These are phyloP conservation scores for Sherardia arvensis DNA, from an alignment of 257 asterid genomes.

Conservation along the genomic window DNA sequence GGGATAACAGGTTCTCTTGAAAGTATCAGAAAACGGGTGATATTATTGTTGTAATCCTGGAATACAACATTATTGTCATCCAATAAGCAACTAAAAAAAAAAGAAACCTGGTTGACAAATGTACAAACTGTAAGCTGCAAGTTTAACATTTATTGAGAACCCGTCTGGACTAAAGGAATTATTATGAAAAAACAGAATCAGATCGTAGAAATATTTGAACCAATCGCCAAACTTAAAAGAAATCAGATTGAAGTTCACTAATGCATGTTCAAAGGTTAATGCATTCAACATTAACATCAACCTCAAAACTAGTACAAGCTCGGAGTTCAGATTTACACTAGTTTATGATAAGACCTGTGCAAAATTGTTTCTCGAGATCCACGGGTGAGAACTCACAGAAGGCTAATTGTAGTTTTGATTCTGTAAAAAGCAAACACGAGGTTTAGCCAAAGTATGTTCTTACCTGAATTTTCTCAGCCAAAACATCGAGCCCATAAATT, in stretches of 20 bases:
- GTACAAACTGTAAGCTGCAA: not conserved
- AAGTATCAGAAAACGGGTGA: conserved; percentile 83
- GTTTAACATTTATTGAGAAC: too few relatives aligned
- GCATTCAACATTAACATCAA: not conserved
- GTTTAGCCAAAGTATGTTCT: not conserved
- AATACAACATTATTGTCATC: conserved; percentile 13
- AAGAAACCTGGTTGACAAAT: not conserved
- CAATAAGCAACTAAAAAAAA: not conserved
- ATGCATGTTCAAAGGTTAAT: not conserved
- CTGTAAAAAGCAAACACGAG: not conserved
- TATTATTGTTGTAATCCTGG: conserved; percentile 71
- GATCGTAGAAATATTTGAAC: not conserved
- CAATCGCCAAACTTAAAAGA: not conserved
- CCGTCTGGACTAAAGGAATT: not conserved
- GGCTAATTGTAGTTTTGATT: not conserved
- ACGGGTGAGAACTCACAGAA: not conserved
- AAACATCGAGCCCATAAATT: conserved; percentile 78
- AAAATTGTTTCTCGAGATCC: not conserved
- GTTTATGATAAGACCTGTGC: too few relatives aligned
- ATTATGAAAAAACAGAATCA: too few relatives aligned
- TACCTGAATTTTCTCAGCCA: conserved; percentile 81
- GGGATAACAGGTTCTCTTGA: conserved; percentile 58
- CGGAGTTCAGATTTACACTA: not conserved
- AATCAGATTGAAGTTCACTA: not conserved
- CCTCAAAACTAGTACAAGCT: not conserved